These are phyloP conservation scores for Talaromyces sp. DNA, from an alignment of 2,329 filamentous ascomycete genomes.

Conservation along the genomic window DNA sequence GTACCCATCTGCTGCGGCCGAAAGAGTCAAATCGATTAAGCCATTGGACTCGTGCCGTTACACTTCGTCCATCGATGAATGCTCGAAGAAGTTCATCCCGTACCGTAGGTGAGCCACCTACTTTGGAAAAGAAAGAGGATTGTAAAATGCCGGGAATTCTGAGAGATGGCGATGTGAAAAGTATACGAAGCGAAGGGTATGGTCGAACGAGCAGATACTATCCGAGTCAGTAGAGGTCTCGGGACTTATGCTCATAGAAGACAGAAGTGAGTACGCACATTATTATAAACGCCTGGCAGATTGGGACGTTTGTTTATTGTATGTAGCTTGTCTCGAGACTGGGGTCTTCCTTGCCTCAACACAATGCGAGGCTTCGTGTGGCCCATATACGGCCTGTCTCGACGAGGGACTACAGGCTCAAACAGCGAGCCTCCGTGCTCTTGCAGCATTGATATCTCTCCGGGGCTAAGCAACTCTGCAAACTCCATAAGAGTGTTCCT, in stretches of 20 bases:
- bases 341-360: neutral
- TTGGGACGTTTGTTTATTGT: neutral
- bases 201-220: conserved; percentile 51
- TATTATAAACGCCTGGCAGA: conserved; percentile 52
- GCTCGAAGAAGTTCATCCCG: conserved; percentile 57
- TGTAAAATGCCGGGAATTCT: conserved; percentile 66
- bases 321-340: neutral
- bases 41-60: conserved; percentile 74
- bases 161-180: conserved; percentile 66
- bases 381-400: conserved; percentile 11
- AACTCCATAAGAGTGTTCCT: conserved; percentile 65
- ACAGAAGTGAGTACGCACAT: conserved; percentile 37
- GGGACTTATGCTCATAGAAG: no score
- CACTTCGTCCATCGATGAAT: conserved; percentile 64
- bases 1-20: conserved; percentile 69
- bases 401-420: conserved; percentile 23
- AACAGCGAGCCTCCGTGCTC: conserved; percentile 56
- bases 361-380: conserved; percentile 9
- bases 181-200: conserved; percentile 62
- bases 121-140: conserved; percentile 48
- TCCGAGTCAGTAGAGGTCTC: neutral
- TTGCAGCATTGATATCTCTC: conserved; percentile 64
- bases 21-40: conserved; percentile 52
- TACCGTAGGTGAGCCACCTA: conserved; percentile 50
- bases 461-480: conserved; percentile 65